Conservation (phyloP, 805 yeast species). For the Wickerhamomyces strasburgensis region DNA sequence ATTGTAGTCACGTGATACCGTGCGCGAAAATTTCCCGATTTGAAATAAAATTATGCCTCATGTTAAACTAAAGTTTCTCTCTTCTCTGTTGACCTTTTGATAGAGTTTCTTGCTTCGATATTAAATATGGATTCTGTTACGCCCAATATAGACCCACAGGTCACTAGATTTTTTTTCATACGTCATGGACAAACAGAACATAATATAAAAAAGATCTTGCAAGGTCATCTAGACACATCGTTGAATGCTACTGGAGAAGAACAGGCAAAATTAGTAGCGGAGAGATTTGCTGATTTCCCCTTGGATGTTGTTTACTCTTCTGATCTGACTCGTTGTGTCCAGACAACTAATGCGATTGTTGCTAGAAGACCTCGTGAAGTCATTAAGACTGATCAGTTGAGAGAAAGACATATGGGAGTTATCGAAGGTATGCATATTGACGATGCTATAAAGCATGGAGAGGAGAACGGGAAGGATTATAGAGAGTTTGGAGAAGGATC, state of each 20-base stretch:
- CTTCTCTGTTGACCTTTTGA: no score
- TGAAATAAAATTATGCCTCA: no score
- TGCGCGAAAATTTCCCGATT: no score
- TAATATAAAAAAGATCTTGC: conserved; percentile 63
- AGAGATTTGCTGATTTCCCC: conserved; percentile 27
- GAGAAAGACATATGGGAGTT: conserved; percentile 78
- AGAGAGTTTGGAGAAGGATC: conserved; percentile 63
- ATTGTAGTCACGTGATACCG: no score
- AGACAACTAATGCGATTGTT: conserved; percentile 42
- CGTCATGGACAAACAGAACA: conserved; percentile 86
- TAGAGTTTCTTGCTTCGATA: no score
- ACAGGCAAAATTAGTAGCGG: conserved; percentile 58
- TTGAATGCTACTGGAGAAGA: conserved; percentile 55
- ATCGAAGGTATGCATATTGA: conserved; percentile 68
- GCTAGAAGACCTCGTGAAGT: conserved; percentile 25
- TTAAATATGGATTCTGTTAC: conserved; percentile 5
- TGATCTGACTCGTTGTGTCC: conserved; percentile 49
- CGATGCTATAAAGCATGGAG: conserved; percentile 54
- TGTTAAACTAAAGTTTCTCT: no score
- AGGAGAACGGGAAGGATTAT: conserved; percentile 47
- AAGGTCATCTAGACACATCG: conserved; percentile 70
- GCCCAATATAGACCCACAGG: conserved; percentile 11
- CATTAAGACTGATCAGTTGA: conserved; percentile 36
- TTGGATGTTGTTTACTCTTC: conserved; percentile 35
- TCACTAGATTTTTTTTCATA: conserved; percentile 52